Conservation (phyloP, 495 filamentous ascomycete species). For the Halenospora varia region DNA sequence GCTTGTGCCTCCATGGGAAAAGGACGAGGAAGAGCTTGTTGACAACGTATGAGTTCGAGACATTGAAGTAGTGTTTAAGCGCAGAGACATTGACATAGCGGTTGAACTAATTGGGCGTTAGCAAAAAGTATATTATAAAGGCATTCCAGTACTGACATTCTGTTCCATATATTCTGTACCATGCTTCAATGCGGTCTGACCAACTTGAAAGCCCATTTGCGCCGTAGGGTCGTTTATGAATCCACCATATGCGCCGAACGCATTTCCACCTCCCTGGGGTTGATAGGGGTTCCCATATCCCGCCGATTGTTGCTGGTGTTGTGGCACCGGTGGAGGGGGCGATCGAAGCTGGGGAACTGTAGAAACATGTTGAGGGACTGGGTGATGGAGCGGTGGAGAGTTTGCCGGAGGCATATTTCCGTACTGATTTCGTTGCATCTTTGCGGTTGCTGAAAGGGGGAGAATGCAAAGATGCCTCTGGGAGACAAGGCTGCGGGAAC, state of each 20-base stretch:
- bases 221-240: conserved; percentile 97
- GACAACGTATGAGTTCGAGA: conserved; percentile 87
- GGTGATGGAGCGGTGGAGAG: conserved; percentile 95
- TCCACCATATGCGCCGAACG: conserved; percentile 69
- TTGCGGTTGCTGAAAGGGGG: conserved; percentile 8
- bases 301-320: conserved; percentile 59
- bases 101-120: conserved; percentile 58
- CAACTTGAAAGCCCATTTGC: conserved; percentile 92
- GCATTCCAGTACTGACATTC: conserved; percentile 72
- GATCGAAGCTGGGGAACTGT: conserved; percentile 98
- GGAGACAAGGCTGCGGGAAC: not conserved
- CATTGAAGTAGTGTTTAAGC: conserved; percentile 97
- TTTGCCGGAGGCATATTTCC: conserved; percentile 66
- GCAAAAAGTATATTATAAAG: no score
- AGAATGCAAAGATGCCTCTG: not conserved
- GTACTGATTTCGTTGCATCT: conserved; percentile 82
- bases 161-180: conserved; percentile 91
- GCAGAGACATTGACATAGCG: conserved; percentile 88
- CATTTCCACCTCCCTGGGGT: conserved; percentile 50
- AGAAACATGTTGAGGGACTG: conserved; percentile 96
- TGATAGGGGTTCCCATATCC: conserved; percentile 77
- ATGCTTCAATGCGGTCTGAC: conserved; percentile 81
- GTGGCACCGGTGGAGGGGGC: conserved; percentile 78
- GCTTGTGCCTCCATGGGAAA: conserved; percentile 95
- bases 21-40: conserved; percentile 84